Evolutionary conservation across 257 asterid species (phyloP).

Genomic region (Lycium barbarum): DNA sequence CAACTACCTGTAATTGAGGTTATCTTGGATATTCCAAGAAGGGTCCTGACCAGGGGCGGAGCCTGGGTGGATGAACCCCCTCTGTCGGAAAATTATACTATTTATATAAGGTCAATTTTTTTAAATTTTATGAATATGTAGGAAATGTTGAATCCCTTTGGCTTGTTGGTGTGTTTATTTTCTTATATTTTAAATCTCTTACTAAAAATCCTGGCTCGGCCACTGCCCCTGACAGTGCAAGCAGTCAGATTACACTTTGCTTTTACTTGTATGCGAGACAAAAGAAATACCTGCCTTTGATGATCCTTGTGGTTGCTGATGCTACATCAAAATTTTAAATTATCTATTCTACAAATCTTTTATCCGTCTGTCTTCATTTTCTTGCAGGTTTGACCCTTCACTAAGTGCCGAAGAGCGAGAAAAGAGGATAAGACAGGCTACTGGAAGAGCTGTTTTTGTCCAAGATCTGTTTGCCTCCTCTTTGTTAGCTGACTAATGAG

Average conservation of each 20-base stretch:
- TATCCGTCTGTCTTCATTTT: constrained; percentile 14
- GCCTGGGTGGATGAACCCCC: no score
- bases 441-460: constrained; percentile 71
- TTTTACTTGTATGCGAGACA: not conserved
- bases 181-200: no score
- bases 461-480: constrained; percentile 75
- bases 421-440: constrained; percentile 63
- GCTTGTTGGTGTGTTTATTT: no score
- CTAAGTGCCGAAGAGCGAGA: constrained; percentile 81
- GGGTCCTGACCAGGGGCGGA: not conserved
- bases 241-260: not conserved
- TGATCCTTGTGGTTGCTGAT: constrained; percentile 16
- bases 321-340: not conserved
- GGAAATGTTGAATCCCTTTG: no score
- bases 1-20: constrained; percentile 2
- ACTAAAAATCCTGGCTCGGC: no score
- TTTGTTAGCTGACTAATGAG: constrained; percentile 55
- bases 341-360: not conserved
- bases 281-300: not conserved
- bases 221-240: not conserved
- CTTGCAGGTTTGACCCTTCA: constrained; percentile 68
- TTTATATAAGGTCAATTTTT: no score
- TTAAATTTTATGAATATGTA: no score
- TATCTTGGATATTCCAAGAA: not conserved
- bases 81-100: no score